Percentiles rank a stretch among this genome's conserved stretches.
phyloP scores from a whole-genome alignment of 176 grass and related monocot species.

The Musa acuminata region DNA sequence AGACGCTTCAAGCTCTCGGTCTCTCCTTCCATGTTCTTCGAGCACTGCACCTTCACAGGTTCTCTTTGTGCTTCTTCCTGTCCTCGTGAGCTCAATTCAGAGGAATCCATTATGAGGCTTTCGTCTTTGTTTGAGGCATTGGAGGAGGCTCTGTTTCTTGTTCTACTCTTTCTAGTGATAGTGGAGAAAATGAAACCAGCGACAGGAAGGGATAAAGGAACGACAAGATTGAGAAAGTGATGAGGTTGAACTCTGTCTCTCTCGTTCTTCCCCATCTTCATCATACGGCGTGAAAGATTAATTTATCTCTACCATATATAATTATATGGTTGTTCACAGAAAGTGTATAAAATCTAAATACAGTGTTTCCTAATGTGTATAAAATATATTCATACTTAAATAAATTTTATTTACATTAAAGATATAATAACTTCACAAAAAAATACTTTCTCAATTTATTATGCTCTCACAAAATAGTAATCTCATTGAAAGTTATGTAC shows the following conservation, averaged over 20 bases:
- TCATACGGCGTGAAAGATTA: conserved; percentile 24
- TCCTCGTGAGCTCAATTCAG: neutral
- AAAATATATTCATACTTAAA: too few species aligned
- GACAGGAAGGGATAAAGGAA: conserved; percentile 49
- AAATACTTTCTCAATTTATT: too few species aligned
- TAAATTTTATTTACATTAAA: too few species aligned
- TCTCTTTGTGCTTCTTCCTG: conserved; percentile 8
- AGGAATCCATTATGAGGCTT: conserved; percentile 5
- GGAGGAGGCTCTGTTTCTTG: conserved; percentile 17
- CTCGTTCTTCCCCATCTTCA: conserved; percentile 28
- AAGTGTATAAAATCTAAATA: too few species aligned
- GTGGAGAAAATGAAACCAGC: conserved; percentile 61
- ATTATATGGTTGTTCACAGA: too few species aligned
- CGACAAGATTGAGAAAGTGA: conserved; percentile 42
- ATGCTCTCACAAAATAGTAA: too few species aligned
- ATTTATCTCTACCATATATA: too few species aligned
- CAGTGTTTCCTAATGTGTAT: too few species aligned
- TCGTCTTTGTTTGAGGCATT: conserved; percentile 19
- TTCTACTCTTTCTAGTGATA: conserved; percentile 30
- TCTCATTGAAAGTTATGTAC: too few species aligned
- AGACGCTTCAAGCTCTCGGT: conserved; percentile 34
- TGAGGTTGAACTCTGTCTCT: conserved; percentile 42
- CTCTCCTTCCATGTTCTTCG: conserved; percentile 22
- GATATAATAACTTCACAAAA: too few species aligned
- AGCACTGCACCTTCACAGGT: neutral